A percentile compares a stretch with the other conserved stretches of the same genome.
phyloP scores from a whole-genome alignment of 176 grass and related monocot genomes.

The Chrysopogon serrulatus region DNA sequence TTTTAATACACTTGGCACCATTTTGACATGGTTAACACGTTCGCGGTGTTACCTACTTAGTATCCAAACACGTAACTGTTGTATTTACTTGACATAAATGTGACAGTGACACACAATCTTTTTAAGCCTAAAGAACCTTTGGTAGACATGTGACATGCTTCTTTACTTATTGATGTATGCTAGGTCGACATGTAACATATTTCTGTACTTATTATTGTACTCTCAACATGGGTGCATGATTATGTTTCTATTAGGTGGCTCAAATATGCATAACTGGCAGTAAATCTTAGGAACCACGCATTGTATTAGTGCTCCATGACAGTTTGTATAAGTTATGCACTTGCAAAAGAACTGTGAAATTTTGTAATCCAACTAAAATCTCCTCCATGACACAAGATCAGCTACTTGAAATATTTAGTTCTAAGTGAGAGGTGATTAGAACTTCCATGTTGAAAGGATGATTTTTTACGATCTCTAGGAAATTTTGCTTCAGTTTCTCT shows the following conservation, averaged over 20 bases:
- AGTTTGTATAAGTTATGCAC: not conserved
- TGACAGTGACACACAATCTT: not conserved
- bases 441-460: constrained; percentile 8
- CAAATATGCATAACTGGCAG: constrained; percentile 14
- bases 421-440: not conserved
- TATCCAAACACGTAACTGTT: not conserved
- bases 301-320: not conserved
- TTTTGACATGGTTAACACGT: not conserved
- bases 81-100: not conserved
- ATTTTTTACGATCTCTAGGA: not conserved
- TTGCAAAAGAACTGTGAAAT: not conserved
- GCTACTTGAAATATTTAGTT: not conserved
- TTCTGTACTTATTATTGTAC: not conserved
- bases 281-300: not conserved
- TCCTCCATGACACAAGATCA: not conserved
- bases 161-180: not conserved
- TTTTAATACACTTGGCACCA: not conserved
- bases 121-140: not conserved
- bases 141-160: not conserved
- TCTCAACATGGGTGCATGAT: not conserved
- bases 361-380: constrained; percentile 1
- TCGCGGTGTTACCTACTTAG: not conserved
- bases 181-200: not conserved
- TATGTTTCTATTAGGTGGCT: not conserved
- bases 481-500: constrained; percentile 5